A percentile compares a stretch with the other conserved stretches of the same genome.
Evolutionary conservation across 768 basidiomycete genomes (phyloP).

Genomic region (Amyloporia xantha): DNA sequence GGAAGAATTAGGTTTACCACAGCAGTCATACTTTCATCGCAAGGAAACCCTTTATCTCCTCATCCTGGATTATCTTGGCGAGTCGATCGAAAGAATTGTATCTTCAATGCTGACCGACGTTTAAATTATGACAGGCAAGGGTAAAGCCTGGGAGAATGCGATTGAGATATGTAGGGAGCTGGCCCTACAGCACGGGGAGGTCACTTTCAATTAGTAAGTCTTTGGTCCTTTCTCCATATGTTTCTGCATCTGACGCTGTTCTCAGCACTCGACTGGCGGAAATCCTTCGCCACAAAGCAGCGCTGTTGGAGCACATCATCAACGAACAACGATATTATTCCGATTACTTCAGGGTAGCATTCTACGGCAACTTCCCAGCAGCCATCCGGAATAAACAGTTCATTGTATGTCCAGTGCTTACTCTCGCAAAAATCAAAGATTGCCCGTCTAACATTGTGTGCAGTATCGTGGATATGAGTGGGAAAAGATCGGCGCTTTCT

Average conservation of each 20-base stretch:
- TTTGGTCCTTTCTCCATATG: background rate
- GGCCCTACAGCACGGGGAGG: constrained; percentile 78
- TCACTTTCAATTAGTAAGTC: constrained; percentile 86
- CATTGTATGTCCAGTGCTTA: constrained; percentile 46
- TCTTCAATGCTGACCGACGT: background rate
- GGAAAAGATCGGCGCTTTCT: constrained; percentile 89
- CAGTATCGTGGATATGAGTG: constrained; percentile 93
- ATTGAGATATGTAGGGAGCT: constrained; percentile 92
- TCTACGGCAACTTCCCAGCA: constrained; percentile 86
- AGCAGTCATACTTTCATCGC: constrained; percentile 89
- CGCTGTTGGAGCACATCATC: constrained; percentile 79
- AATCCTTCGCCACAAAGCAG: constrained; percentile 82
- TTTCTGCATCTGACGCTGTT: constrained; percentile 2
- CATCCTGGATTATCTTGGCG: constrained; percentile 91
- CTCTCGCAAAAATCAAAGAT: background rate
- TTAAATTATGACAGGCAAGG: constrained; percentile 57
- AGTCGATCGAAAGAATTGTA: constrained; percentile 11
- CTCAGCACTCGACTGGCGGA: constrained; percentile 73
- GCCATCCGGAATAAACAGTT: constrained; percentile 87
- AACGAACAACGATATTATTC: constrained; percentile 79
- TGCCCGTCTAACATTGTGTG: constrained; percentile 3
- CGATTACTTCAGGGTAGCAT: constrained; percentile 90
- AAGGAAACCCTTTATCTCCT: constrained; percentile 89
- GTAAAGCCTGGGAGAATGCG: constrained; percentile 96
- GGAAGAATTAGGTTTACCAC: constrained; percentile 84